Evolutionary conservation across 225 moss, liverwort and hornwort genomes (phyloP).

Genomic region (Straminergon stramineum): DNA sequence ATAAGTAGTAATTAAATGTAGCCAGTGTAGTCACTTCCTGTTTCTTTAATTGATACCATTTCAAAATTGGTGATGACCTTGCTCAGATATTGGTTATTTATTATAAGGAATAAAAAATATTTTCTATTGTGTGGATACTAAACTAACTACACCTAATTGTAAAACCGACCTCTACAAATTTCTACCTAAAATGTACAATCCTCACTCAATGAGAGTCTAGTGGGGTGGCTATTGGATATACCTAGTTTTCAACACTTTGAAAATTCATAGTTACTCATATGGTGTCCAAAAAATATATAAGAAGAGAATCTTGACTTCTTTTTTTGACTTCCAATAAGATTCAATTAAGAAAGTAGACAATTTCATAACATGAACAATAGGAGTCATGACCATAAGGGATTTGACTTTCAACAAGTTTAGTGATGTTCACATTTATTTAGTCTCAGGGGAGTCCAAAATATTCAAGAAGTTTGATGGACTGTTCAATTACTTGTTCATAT

Average conservation of each 20-base stretch:
- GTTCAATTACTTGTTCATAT: background rate
- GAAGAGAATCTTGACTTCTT: background rate
- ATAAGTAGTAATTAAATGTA: background rate
- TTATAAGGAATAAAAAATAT: background rate
- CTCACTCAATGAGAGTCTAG: background rate
- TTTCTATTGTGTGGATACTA: too few species aligned
- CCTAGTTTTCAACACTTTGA: background rate
- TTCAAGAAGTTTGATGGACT: background rate
- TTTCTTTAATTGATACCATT: background rate
- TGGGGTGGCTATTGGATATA: rapidly evolving
- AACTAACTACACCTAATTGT: background rate
- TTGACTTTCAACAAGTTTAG: background rate
- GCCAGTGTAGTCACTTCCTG: background rate
- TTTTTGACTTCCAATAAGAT: background rate
- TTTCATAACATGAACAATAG: background rate
- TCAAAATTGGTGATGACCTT: background rate
- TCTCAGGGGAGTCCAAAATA: rapidly evolving
- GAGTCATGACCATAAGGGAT: rapidly evolving
- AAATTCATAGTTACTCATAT: rapidly evolving
- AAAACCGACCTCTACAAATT: rapidly evolving
- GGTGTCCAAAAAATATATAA: rapidly evolving
- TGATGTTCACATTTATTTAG: background rate
- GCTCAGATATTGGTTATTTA: rapidly evolving
- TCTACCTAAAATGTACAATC: background rate
- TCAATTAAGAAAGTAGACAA: background rate